These are phyloP conservation scores for Glomus cerebriforme DNA, from an alignment of 192 early-diverging fungal species.

Conservation along the genomic window DNA sequence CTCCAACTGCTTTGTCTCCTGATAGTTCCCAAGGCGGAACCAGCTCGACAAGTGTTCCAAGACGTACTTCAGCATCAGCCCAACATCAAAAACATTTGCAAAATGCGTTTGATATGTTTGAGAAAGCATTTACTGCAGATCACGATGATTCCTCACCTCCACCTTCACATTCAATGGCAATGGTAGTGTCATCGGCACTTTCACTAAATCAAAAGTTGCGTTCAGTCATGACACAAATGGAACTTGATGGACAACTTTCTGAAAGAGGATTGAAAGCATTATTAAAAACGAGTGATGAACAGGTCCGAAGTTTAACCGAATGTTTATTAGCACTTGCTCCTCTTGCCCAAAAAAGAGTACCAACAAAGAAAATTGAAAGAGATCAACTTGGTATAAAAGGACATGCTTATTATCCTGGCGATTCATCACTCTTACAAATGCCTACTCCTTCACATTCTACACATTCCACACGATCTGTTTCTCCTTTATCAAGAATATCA, in stretches of 20 bases:
- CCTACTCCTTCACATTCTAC: background rate
- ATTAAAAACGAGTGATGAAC: constrained; percentile 36
- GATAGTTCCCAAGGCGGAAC: constrained; percentile 19
- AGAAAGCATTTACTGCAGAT: constrained; percentile 26
- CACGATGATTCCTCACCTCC: constrained; percentile 23
- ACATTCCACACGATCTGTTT: constrained; percentile 7
- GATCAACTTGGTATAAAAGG: background rate
- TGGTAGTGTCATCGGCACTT: constrained; percentile 35
- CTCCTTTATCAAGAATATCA: background rate
- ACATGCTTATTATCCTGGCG: background rate
- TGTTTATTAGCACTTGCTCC: constrained; percentile 28
- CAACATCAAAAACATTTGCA: constrained; percentile 36
- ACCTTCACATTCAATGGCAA: constrained; percentile 36
- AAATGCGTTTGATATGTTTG: constrained; percentile 37
- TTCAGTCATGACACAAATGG: background rate
- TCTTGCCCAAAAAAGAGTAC: background rate
- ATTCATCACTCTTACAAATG: constrained; percentile 6
- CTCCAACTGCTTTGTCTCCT: constrained; percentile 16
- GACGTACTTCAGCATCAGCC: background rate
- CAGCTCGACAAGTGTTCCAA: constrained; percentile 2
- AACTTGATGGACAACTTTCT: constrained; percentile 8
- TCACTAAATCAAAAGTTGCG: constrained; percentile 28
- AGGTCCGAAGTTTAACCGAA: constrained; percentile 34
- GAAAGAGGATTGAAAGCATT: constrained; percentile 16
- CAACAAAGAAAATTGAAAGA: background rate